Conservation (phyloP, 1,139 yeast genomes). For the Yamadazyma buinensis region DNA sequence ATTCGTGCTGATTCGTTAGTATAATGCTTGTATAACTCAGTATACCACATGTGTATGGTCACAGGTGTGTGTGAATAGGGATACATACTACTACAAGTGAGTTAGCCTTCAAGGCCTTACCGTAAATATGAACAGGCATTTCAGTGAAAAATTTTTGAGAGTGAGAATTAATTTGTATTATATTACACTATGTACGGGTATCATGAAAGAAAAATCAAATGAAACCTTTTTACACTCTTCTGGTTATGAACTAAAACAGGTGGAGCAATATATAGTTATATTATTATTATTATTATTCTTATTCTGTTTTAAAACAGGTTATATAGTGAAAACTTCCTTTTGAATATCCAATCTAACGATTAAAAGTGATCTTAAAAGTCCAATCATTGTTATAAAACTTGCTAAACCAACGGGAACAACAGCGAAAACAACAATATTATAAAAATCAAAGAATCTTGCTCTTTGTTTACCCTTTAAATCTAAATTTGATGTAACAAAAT, state of each 20-base stretch:
- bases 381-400: constrained; percentile 88
- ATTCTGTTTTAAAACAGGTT: too few relatives aligned
- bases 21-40: neutral
- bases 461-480: constrained; percentile 46
- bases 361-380: constrained; percentile 67
- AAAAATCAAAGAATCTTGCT: constrained; percentile 68
- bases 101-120: constrained; percentile 62
- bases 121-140: constrained; percentile 78
- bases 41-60: too few relatives aligned
- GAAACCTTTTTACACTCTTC: too few relatives aligned
- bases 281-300: too few relatives aligned
- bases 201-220: too few relatives aligned
- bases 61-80: too few relatives aligned
- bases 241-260: too few relatives aligned
- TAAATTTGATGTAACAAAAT: constrained; percentile 82
- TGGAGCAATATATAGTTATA: too few relatives aligned
- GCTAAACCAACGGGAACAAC: constrained; percentile 97
- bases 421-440: constrained; percentile 89
- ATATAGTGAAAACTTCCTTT: constrained; percentile 5
- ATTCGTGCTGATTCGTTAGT: constrained; percentile 50
- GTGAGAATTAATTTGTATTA: too few relatives aligned
- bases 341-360: constrained; percentile 74
- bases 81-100: constrained; percentile 41
- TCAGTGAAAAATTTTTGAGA: constrained; percentile 7
- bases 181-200: too few relatives aligned